phyloP scores from a whole-genome alignment of 1,284 basidiomycete genomes.

The Lentinus polychrous region DNA sequence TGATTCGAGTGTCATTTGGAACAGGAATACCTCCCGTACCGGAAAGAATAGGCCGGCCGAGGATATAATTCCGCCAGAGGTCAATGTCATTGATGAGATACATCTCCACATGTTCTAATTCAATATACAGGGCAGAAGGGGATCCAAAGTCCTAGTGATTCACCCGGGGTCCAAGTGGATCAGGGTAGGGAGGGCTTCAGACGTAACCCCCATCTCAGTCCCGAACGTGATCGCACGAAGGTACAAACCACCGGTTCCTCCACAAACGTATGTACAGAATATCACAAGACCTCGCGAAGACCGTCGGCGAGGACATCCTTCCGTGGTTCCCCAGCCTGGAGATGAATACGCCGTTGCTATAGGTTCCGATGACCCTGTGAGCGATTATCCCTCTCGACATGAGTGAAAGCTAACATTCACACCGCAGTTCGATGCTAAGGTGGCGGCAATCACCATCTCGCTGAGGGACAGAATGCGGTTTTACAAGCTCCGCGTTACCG shows the following conservation, averaged over 20 bases:
- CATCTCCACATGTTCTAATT: constrained; percentile 8
- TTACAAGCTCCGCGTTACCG: constrained; percentile 78
- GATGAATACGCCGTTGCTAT: constrained; percentile 41
- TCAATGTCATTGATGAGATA: constrained; percentile 7
- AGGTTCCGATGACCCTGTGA: constrained; percentile 55
- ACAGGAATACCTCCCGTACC: constrained; percentile 46
- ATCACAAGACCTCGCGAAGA: constrained; percentile 45
- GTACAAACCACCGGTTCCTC: constrained; percentile 36
- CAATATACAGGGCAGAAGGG: constrained; percentile 42
- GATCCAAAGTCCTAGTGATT: constrained; percentile 79
- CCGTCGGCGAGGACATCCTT: constrained; percentile 19
- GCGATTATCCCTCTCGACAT: constrained; percentile 16
- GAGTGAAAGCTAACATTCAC: constrained; percentile 3
- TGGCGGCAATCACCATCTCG: constrained; percentile 66
- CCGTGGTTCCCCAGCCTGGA: constrained; percentile 21
- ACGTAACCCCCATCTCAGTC: constrained; percentile 69
- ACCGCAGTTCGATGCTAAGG: constrained; percentile 63
- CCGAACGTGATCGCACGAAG: constrained; percentile 77
- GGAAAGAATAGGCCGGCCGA: constrained; percentile 35
- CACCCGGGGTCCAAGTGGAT: constrained; percentile 89
- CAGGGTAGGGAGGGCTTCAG: constrained; percentile 87
- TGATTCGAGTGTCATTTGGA: constrained; percentile 67
- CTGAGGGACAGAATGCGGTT: constrained; percentile 82
- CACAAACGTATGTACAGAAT: constrained; percentile 37
- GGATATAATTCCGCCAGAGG: constrained; percentile 23